These are phyloP conservation scores for Citrullus mucosospermus DNA, from an alignment of 306 rosid species.

Conservation along the genomic window DNA sequence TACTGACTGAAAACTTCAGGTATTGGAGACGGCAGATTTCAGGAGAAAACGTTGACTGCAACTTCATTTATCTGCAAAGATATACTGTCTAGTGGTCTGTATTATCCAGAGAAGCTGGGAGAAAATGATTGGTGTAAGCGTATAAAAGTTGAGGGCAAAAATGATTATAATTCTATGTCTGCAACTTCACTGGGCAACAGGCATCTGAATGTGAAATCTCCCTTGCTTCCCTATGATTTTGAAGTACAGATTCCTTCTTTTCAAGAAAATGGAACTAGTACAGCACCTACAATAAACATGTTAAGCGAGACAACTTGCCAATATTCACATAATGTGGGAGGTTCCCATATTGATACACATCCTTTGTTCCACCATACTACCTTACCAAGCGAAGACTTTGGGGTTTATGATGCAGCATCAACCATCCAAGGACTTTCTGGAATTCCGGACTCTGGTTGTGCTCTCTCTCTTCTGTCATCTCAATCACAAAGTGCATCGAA, in stretches of 20 bases:
- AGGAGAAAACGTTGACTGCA: constrained; percentile 27
- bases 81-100: constrained; percentile 31
- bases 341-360: constrained; percentile 17
- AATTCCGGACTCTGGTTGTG: constrained; percentile 56
- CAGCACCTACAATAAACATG: constrained; percentile 30
- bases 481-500: constrained; percentile 58
- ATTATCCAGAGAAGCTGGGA: constrained; percentile 32
- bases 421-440: constrained; percentile 44
- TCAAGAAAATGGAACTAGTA: constrained; percentile 32
- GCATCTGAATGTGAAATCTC: constrained; percentile 31
- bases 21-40: constrained; percentile 42
- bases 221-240: constrained; percentile 18
- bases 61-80: constrained; percentile 64
- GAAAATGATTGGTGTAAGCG: constrained; percentile 30
- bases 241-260: constrained; percentile 41
- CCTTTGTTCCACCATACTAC: constrained; percentile 28
- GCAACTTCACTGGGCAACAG: constrained; percentile 28
- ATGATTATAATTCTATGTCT: constrained; percentile 24
- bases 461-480: constrained; percentile 99
- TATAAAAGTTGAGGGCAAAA: constrained; percentile 36
- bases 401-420: constrained; percentile 36
- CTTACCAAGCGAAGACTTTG: constrained; percentile 46
- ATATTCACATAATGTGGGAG: constrained; percentile 21
- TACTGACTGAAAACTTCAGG: constrained; percentile 10
- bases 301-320: constrained; percentile 29